Evolutionary conservation across 805 yeast genomes (phyloP).

Genomic region (Sungouiella blattae): DNA sequence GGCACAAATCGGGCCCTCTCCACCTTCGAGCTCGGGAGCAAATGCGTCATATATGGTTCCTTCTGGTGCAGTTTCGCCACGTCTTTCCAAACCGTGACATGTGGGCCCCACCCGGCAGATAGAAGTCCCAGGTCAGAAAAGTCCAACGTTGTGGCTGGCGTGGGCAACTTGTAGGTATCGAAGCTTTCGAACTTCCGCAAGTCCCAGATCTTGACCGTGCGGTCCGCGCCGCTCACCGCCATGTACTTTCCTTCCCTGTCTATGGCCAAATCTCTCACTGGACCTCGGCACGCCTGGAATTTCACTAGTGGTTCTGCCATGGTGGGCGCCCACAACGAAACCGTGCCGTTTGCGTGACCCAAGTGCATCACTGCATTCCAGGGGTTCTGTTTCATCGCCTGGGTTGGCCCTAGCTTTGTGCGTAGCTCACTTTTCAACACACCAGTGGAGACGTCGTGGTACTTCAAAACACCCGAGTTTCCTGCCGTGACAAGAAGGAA

Average conservation of each 20-base stretch:
- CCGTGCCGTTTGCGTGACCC: conserved; percentile 92
- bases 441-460: conserved; percentile 96
- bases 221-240: conserved; percentile 91
- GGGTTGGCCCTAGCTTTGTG: conserved; percentile 88
- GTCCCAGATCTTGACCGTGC: conserved; percentile 87
- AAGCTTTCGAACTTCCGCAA: conserved; percentile 75
- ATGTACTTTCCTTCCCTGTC: conserved; percentile 91
- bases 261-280: conserved; percentile 77
- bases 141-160: conserved; percentile 77
- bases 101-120: conserved; percentile 94
- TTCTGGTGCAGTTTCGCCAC: conserved; percentile 65
- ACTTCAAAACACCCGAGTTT: conserved; percentile 80
- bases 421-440: conserved; percentile 74
- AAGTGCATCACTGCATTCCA: conserved; percentile 94
- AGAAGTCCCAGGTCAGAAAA: conserved; percentile 86
- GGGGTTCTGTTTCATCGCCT: conserved; percentile 84
- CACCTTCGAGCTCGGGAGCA: conserved; percentile 73
- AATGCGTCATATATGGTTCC: conserved; percentile 89
- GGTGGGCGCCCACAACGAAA: conserved; percentile 90
- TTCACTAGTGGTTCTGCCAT: conserved; percentile 83
- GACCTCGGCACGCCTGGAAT: conserved; percentile 78
- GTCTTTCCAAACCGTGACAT: conserved; percentile 92
- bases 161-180: conserved; percentile 69
- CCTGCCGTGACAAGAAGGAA: conserved; percentile 86
- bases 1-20: conserved; percentile 77